These are phyloP conservation scores for Neurospora intermedia DNA, from an alignment of 495 filamentous ascomycete genomes.

Conservation along the genomic window DNA sequence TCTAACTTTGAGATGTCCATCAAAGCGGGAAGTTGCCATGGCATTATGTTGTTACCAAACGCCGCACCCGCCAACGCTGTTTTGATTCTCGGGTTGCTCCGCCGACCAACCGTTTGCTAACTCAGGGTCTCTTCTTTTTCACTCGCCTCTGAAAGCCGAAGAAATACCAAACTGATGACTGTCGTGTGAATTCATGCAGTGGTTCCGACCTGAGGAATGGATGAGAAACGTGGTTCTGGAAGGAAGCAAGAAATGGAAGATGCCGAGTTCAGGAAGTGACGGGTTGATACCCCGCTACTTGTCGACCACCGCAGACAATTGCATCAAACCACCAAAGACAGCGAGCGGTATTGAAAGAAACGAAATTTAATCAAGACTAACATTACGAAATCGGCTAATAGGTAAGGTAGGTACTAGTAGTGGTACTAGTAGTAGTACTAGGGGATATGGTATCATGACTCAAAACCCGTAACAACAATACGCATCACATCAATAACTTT, in stretches of 20 bases:
- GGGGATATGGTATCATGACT: neutral
- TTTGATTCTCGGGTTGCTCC: neutral
- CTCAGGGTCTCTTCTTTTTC: too few relatives aligned
- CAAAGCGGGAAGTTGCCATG: neutral
- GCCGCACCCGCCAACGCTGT: neutral
- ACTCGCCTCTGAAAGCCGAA: too few relatives aligned
- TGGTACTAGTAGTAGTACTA: neutral
- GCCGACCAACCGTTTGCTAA: neutral
- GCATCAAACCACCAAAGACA: too few relatives aligned
- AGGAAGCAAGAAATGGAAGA: neutral
- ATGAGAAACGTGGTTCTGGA: too few relatives aligned
- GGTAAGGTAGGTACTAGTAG: too few relatives aligned
- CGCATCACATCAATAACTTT: neutral
- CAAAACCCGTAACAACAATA: neutral
- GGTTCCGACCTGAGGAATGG: too few relatives aligned
- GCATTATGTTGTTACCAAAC: neutral
- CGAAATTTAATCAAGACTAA: neutral
- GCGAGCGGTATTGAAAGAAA: neutral
- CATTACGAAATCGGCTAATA: neutral
- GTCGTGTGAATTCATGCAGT: too few relatives aligned
- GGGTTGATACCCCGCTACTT: neutral
- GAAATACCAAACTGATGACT: too few relatives aligned
- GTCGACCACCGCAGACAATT: neutral
- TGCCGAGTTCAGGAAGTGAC: neutral
- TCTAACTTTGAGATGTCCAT: neutral